These are phyloP conservation scores for Apiotrichum montevideense DNA, from an alignment of 1,284 basidiomycete genomes.

Conservation along the genomic window DNA sequence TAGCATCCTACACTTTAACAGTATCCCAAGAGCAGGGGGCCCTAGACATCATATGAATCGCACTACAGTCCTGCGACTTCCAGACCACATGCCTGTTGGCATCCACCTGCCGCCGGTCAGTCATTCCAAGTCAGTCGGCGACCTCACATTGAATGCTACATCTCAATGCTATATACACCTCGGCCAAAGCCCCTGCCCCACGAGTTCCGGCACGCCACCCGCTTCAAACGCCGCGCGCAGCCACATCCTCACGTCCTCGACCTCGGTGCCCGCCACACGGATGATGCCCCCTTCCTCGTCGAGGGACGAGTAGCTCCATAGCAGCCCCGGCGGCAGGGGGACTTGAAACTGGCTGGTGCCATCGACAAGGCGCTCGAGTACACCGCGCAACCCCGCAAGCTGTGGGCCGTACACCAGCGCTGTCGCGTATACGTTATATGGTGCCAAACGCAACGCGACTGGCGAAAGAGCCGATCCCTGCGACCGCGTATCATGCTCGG, in stretches of 20 bases:
- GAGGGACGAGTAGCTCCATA: conserved; percentile 42
- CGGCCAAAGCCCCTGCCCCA: conserved; percentile 45
- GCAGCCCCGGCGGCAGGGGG: conserved; percentile 23
- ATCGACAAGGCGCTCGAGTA: conserved; percentile 24
- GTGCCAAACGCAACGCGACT: conserved; percentile 27
- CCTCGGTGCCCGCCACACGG: conserved; percentile 38
- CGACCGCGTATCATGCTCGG: not conserved
- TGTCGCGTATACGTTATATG: conserved; percentile 46
- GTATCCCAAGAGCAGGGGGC: no score
- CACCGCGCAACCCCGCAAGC: conserved; percentile 20
- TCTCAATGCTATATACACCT: conserved; percentile 17
- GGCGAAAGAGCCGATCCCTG: not conserved
- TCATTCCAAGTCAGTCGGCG: no score
- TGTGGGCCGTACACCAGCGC: conserved; percentile 41
- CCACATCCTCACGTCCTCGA: conserved; percentile 42
- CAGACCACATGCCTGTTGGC: no score
- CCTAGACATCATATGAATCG: no score
- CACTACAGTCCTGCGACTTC: no score
- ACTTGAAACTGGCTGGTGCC: conserved; percentile 36
- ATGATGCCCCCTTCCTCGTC: conserved; percentile 35
- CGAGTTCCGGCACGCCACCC: conserved; percentile 34
- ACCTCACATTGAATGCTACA: no score
- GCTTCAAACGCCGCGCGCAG: conserved; percentile 28
- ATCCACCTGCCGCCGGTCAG: no score
- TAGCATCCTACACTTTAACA: no score